Evolutionary conservation across 805 yeast species (phyloP), one percentile per base, ranked within the genome.

Genomic region (Naumovozyma baii): DNA sequence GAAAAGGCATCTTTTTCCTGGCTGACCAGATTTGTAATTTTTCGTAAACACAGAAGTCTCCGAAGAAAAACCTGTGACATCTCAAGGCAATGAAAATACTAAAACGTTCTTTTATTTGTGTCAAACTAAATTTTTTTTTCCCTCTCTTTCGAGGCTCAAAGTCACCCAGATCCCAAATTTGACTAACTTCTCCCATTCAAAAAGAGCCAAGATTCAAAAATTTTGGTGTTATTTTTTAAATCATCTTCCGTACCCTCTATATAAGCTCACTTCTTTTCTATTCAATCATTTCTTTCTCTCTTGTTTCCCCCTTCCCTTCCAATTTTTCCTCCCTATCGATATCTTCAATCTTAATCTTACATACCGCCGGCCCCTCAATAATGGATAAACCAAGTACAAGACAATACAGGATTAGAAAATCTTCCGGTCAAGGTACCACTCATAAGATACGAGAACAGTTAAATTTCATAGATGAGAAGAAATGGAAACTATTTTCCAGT

Each of bases 401-500:
- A 10, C 7, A 10, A 22, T 22, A 22, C 13, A 29, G 15, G 15
- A 29, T 29, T 13, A 29, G 15, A 5, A 29, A 29, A n/a, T 14
- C 15, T 5, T 8, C 31, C 14, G 31, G 31, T 5, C 13, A 29
- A 29, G 73, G 73, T 12, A 60, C 70, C 4, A 68, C 73, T 1
- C 62, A 56, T 35, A 50, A 56, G 37, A 67, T 68, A 25, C 60
- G 73, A 37, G 64, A 65, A 31, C 63, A 74, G 50, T 69, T 90
- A 34, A 73, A 79, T 36, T 92, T 90, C 63, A 68, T 67, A 10
- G 96, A 90, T 57, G 95, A 85, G 45, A 67, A 76, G 34, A 69
- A 72, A 39, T 90, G 98, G 98, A 84, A 83, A 55, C 73, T 77
- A 50, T 88, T 90, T 57, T 80, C 90, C 15, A 85, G 94, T 1